These are phyloP conservation scores for Juglanconis juglandina DNA, from an alignment of 2,329 filamentous ascomycete species.

Conservation along the genomic window DNA sequence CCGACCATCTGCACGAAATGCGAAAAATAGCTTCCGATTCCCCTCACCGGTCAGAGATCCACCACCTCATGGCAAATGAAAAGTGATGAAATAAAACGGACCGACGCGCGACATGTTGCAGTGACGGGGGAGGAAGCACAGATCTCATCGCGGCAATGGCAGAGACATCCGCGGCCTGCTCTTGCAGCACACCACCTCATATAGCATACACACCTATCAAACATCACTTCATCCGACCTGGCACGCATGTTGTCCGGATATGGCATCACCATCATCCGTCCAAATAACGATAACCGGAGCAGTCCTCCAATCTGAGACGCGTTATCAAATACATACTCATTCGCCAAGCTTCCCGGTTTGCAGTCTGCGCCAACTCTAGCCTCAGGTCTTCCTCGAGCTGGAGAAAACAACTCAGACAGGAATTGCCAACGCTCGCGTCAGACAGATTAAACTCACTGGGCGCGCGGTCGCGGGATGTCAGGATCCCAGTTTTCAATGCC, in stretches of 20 bases:
- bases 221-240: not conserved
- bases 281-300: not conserved
- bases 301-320: not conserved
- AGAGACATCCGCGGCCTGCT: slow-evolving; percentile 6
- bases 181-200: slow-evolving; percentile 1
- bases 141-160: slow-evolving; percentile 18
- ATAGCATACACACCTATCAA: not conserved
- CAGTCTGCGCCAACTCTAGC: not conserved
- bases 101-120: slow-evolving; percentile 9
- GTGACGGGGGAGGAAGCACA: slow-evolving; percentile 6
- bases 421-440: slow-evolving; percentile 1
- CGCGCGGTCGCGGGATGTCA: not conserved
- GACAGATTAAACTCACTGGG: not conserved
- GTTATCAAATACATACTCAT: not conserved
- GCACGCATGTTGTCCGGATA: not conserved
- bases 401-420: not conserved
- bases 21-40: not conserved
- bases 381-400: not conserved
- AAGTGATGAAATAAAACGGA: slow-evolving; percentile 11
- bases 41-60: slow-evolving; percentile 18
- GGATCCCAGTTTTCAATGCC: not conserved
- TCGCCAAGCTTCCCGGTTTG: not conserved
- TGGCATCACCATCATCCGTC: not conserved
- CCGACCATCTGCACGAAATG: slow-evolving; percentile 15
- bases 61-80: slow-evolving; percentile 6